Evolutionary conservation across 2,329 filamentous ascomycete species (phyloP), one percentile per base, ranked within the genome.

Genomic region (Fusarium hainanense): DNA sequence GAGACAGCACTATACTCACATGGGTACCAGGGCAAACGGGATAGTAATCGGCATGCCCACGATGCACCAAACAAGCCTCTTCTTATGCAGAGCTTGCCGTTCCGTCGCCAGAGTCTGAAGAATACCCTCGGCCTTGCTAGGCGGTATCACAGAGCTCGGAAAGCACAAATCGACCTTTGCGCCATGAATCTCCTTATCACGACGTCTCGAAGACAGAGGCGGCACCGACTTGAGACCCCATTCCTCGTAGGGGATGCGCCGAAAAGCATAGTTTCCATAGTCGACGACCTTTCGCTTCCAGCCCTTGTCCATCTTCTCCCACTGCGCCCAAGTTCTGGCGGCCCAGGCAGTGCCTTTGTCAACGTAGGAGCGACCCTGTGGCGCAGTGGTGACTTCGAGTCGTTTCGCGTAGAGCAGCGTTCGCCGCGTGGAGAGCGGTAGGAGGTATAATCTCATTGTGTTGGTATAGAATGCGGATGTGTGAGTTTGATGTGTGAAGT

Each of bases 171-270:
- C 88, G 66, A 93, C 88, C 73, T 88, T 89, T 52, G 89, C 87
- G 40, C 87, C 88, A 54, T 88, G 79, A 23, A 89, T 75, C 73
- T 92, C 89, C 54, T 92, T 89, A 50, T 87, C 83, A 72, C 88
- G 86, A 61, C 89, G 86, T 71, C 88, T 87, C 60, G 88, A 83
- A 43, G 90, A 93, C 72, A 97, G 84, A 23, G 94, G 91, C 46
- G 96, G 96, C 54, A 99, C 90, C 37, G 93, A 97, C 83, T 98
- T 98, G 72, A 99, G 85, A 1, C 93, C 94, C 96, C 96, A 99
- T 90, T 99, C 96, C 81, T 98, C 93, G 79, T 93, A 98, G 4
- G 96, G 93, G 75, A 99, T 97, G 68, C 93, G 89, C 74, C 93
- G 90, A 66, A 99, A 88, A 18, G 93, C 89, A 50, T 89, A 84